Evolutionary conservation across 2,329 filamentous ascomycete species (phyloP).

Genomic region (Cladosporium sp.): DNA sequence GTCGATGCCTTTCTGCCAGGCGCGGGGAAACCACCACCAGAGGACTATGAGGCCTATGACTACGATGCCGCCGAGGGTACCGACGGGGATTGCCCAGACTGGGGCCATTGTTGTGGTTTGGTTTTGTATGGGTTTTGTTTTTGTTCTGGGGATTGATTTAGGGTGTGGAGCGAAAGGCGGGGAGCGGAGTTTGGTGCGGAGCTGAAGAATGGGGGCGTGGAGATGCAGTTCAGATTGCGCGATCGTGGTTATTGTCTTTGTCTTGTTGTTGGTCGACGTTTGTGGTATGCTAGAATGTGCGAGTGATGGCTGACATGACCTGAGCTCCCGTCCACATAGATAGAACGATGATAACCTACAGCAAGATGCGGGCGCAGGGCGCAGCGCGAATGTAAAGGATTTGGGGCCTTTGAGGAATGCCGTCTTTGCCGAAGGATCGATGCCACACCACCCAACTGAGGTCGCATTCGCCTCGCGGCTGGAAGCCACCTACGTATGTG

Average conservation of each 20-base stretch:
- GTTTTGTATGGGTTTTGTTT: not conserved
- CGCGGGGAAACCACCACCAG: conserved; percentile 34
- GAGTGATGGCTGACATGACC: not conserved
- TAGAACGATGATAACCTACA: not conserved
- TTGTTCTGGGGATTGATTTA: not conserved
- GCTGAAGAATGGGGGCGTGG: not conserved
- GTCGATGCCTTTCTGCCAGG: conserved; percentile 27
- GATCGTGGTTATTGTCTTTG: not conserved
- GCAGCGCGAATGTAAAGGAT: not conserved
- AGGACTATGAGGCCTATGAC: conserved; percentile 28
- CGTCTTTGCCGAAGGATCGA: conserved; percentile 6
- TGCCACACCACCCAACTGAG: not conserved
- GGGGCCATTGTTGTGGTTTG: conserved; percentile 22
- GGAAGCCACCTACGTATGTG: not conserved
- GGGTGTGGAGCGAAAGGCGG: conserved; percentile 7
- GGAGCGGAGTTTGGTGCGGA: not conserved
- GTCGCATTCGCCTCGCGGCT: not conserved
- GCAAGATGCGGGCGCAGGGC: not conserved
- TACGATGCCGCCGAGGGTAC: conserved; percentile 29
- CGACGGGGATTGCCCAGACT: conserved; percentile 31
- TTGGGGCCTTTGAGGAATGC: not conserved
- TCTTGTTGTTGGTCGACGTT: too few relatives aligned
- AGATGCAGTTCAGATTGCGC: not conserved
- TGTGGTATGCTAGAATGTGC: not conserved
- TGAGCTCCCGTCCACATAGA: not conserved